These are phyloP conservation scores for Penstemon davidsonii DNA, from an alignment of 257 asterid genomes.

Conservation along the genomic window DNA sequence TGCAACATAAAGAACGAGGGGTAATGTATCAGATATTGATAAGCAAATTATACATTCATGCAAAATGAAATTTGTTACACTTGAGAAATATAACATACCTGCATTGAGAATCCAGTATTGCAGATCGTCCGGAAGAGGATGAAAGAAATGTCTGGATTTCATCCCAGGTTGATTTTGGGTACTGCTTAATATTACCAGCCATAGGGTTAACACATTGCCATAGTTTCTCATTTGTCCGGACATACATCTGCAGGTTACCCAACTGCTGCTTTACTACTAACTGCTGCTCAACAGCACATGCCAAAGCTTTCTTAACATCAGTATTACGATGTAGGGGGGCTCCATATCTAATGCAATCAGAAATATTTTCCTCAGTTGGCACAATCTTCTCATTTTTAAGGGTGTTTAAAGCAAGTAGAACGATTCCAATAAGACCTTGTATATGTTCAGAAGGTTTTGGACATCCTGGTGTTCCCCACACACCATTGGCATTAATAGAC, in stretches of 20 bases:
- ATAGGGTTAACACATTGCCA: conserved; percentile 82
- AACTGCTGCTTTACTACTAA: conserved; percentile 64
- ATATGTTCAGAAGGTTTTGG: conserved; percentile 69
- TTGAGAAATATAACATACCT: conserved; percentile 43
- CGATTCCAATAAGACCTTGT: conserved; percentile 77
- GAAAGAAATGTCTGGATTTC: conserved; percentile 71
- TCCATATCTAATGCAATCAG: conserved; percentile 75
- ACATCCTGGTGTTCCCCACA: conserved; percentile 71
- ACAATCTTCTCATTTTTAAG: conserved; percentile 74
- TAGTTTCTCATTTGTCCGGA: conserved; percentile 72
- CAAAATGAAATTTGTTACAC: conserved; percentile 1
- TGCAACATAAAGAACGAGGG: neutral
- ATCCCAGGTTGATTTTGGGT: conserved; percentile 68
- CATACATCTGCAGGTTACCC: conserved; percentile 61
- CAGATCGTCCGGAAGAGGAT: conserved; percentile 71
- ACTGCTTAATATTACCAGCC: conserved; percentile 53
- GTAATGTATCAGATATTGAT: neutral
- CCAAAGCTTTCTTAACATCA: conserved; percentile 86
- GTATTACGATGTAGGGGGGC: conserved; percentile 64
- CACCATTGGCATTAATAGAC: conserved; percentile 40
- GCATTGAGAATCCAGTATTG: conserved; percentile 68
- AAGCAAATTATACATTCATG: conserved; percentile 1
- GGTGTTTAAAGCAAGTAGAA: conserved; percentile 78
- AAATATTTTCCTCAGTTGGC: conserved; percentile 83
- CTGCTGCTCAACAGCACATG: conserved; percentile 75